Evolutionary conservation across 306 rosid species (phyloP).

Genomic region (Pterocarpus santalinus): DNA sequence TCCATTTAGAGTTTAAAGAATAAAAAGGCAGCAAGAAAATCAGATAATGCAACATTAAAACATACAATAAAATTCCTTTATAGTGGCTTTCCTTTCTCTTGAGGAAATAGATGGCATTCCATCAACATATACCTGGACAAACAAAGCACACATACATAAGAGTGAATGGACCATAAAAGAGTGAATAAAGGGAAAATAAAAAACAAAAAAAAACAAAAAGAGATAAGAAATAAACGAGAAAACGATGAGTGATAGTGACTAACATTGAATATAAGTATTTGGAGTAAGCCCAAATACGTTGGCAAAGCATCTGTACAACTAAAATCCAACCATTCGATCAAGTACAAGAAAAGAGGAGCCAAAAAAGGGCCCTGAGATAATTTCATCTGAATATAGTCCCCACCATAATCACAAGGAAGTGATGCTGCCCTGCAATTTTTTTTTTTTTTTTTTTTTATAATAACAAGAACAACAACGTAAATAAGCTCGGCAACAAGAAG

Average conservation of each 20-base stretch:
- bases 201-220: not conserved
- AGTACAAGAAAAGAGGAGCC: slow-evolving; percentile 69
- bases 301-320: slow-evolving; percentile 74
- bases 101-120: slow-evolving; percentile 77
- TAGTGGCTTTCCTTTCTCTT: slow-evolving; percentile 67
- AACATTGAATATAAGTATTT: slow-evolving; percentile 71
- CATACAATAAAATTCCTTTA: slow-evolving; percentile 75
- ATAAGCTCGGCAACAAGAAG: not conserved
- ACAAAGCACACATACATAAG: slow-evolving; percentile 9
- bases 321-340: slow-evolving; percentile 81
- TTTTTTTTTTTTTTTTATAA: not conserved
- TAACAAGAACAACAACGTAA: not conserved
- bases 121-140: slow-evolving; percentile 68
- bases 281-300: slow-evolving; percentile 70
- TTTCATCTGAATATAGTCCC: slow-evolving; percentile 71
- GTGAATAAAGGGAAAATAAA: slow-evolving; percentile 61
- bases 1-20: not conserved
- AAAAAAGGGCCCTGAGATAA: slow-evolving; percentile 69
- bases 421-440: slow-evolving; percentile 69
- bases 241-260: not conserved
- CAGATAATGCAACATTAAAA: slow-evolving; percentile 1
- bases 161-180: slow-evolving; percentile 40
- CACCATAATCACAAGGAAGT: slow-evolving; percentile 67
- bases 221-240: not conserved
- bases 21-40: not conserved